These are phyloP conservation scores for Aspergillus neotritici DNA, from an alignment of 2,329 filamentous ascomycete genomes.

Conservation along the genomic window DNA sequence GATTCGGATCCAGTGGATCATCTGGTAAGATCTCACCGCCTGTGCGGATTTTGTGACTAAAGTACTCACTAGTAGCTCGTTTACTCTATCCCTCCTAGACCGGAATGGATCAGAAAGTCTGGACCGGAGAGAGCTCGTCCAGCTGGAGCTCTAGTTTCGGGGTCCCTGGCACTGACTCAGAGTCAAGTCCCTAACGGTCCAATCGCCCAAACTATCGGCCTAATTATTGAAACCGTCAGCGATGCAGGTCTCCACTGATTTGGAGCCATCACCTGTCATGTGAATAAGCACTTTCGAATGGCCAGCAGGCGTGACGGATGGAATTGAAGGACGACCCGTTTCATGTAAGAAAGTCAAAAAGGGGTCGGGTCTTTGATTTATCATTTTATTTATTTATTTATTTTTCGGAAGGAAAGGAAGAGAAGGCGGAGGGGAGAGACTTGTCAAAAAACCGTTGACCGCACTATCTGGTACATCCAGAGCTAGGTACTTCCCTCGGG, in stretches of 20 bases:
- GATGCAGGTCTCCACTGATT: conserved; percentile 3
- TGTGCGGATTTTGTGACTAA: too few species aligned
- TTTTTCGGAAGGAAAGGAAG: not conserved
- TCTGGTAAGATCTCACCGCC: too few species aligned
- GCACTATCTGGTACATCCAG: not conserved
- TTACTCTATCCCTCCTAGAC: too few species aligned
- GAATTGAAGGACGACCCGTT: not conserved
- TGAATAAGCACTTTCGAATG: conserved; percentile 3
- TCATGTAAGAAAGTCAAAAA: too few species aligned
- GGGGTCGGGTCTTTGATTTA: too few species aligned
- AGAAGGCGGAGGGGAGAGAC: not conserved
- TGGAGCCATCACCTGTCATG: conserved; percentile 16
- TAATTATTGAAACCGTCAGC: conserved; percentile 3
- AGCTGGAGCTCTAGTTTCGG: conserved; percentile 1
- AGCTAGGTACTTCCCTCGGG: not conserved
- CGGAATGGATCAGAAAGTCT: not conserved
- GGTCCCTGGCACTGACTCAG: not conserved
- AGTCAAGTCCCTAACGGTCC: conserved; percentile 2
- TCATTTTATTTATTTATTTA: too few species aligned
- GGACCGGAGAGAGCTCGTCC: conserved; percentile 1
- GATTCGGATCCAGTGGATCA: too few species aligned
- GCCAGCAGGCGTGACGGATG: conserved; percentile 2
- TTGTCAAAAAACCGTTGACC: not conserved
- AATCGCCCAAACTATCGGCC: not conserved
- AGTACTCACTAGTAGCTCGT: too few species aligned